Percentiles rank a stretch among this genome's conserved stretches.
These are phyloP conservation scores for Starmerella ratchasimensis DNA, from an alignment of 805 yeast species.

Conservation along the genomic window DNA sequence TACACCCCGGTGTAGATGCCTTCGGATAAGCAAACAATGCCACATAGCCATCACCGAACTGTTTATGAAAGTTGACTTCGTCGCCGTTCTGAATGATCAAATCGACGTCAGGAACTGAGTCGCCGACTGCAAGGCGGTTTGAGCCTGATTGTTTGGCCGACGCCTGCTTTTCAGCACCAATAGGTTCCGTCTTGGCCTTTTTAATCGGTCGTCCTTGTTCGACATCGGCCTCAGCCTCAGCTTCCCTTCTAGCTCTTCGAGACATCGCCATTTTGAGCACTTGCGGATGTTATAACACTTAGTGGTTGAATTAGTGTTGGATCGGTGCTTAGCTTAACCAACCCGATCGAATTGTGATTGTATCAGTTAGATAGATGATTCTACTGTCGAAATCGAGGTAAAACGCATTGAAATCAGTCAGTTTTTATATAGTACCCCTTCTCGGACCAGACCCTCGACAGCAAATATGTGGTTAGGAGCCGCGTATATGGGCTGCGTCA, in stretches of 20 bases:
- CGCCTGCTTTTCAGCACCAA: conserved; percentile 15
- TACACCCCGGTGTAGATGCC: conserved; percentile 94
- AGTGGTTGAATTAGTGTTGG: neutral
- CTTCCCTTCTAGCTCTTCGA: neutral
- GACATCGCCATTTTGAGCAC: neutral
- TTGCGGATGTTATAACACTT: neutral
- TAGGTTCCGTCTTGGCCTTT: conserved; percentile 9
- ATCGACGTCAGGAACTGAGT: conserved; percentile 48
- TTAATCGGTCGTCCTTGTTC: conserved; percentile 9
- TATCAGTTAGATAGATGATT: too few relatives aligned
- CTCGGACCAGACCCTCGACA: too few relatives aligned
- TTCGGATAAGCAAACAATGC: conserved; percentile 64
- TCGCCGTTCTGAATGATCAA: conserved; percentile 59
- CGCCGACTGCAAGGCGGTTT: conserved; percentile 36
- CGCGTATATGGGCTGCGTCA: too few relatives aligned
- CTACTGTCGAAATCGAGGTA: too few relatives aligned
- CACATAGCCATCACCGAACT: conserved; percentile 29
- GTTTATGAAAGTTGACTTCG: conserved; percentile 36
- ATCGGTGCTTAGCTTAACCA: too few relatives aligned
- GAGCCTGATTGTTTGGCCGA: conserved; percentile 4
- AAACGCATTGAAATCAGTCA: too few relatives aligned
- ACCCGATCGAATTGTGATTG: too few relatives aligned
- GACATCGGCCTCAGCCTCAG: neutral
- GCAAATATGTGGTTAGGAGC: too few relatives aligned
- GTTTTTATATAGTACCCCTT: too few relatives aligned